Evolutionary conservation across 2,329 filamentous ascomycete genomes (phyloP), one percentile per base, ranked within the genome.

Genomic region (Lecanicillium sp.): DNA sequence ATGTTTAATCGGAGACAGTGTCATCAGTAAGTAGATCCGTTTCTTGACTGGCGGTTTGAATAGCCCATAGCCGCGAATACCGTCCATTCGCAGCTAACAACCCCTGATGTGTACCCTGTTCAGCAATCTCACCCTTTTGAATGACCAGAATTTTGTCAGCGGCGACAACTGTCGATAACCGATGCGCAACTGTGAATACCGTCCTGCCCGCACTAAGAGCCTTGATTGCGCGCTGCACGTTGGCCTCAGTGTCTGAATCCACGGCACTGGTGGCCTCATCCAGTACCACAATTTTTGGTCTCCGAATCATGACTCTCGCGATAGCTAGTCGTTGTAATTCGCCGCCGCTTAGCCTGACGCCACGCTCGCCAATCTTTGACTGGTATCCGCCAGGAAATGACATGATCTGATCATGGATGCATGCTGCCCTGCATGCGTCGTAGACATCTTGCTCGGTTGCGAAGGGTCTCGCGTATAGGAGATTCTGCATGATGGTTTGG

Each of bases 381-480:
- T 60, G 44, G 50, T 75, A 73, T 1, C 64, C 64, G 50, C 73
- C 64, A 0, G 73, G 64, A 48, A 83, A 80, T 1, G 56, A 63
- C 37, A 71, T 52, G 42, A 83, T 80, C 46, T 78, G 76, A 39
- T 81, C 72, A 54, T 84, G 79, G 18, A 84, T 73, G 2, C 71
- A 69, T 3, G 78, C 80, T 1, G 71, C 70, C 40, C 67, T 68
- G 51, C 78, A 82, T 0, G 78, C 80, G 3, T 70, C 70, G 35
- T 71, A 63, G 33, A 80, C 67, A 20, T 83, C 73, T 6, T 68
- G 68, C 31, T 81, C 71, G 0, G 71, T 76, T 2, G 78, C 78
- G n/a, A 70, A 65, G 2, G 75, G 68, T 9, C 70, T 68, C 2
- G 75, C 76, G 53, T 83, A 84, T 3, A 69, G 68, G 17, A 85